Base-by-base conservation (phyloP, 2,329 filamentous ascomycete species). In the Colletotrichum trifolii region DNA sequence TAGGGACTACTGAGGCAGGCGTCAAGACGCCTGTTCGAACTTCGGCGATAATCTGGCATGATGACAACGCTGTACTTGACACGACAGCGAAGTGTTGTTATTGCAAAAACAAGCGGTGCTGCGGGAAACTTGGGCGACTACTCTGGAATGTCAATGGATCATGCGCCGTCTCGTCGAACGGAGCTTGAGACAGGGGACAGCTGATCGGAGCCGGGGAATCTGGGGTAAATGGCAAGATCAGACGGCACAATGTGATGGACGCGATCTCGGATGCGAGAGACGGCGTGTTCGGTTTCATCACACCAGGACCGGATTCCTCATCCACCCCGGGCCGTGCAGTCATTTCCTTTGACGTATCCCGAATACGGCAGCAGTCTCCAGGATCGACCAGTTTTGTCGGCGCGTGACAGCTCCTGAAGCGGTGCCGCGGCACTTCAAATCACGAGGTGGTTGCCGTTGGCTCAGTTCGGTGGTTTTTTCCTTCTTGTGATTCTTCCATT, bases 221-320 rank as follows among this genome's bases (percentile, higher is more conserved):
- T 33, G 35, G n/a, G 13, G 40, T 46, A 45, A 5, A 13, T 15
- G 35, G 25, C 15, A 42, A 52, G n/a, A 56, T 56, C 35, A 43
- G 58, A 65, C 53, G 62, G 46, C 52, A 53, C 46, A 53, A 39
- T 56, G 50, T 15, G 17, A 48, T 46, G 50, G 49, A 43, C 46
- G 36, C 50, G 52, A 25, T 50, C 43, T 52, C 38, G 45, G 56
- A 56, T 49, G 48, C 43, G 42, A 58, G 13, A 10, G 39, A 50
- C 39, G 36, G 42, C 58, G 58, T 62, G 58, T 65, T 62, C 62
- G 62, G 57, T 55, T 62, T 53, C 46, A 42, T 48, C 56, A 56
- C 58, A 36, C 53, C 25, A 53, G 25, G 49, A 6, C 34, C 15
- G 49, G 52, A 62, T 53, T 53, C 57, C 62, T 46, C 35, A 49